phyloP scores from a whole-genome alignment of 139 green algal genomes.

The Chlamydomonas sphaeroides region DNA sequence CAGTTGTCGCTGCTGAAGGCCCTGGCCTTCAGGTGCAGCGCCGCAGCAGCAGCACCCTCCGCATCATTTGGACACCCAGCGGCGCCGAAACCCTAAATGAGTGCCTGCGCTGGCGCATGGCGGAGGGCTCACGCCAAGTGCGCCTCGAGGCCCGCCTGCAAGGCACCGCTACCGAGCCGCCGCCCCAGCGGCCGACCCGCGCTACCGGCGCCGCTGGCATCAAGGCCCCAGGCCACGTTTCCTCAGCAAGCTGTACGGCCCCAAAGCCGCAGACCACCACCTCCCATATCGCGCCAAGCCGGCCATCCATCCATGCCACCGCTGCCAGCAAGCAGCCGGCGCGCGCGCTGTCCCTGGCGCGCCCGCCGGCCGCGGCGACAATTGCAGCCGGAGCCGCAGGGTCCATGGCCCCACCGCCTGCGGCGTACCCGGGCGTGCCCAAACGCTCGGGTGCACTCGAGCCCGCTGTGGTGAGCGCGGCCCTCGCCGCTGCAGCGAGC shows the following conservation, averaged over 20 bases:
- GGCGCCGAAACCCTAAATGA: background rate
- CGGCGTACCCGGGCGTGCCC: background rate
- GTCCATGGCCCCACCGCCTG: no score
- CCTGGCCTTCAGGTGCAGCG: background rate
- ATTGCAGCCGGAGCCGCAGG: no score
- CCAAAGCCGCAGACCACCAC: no score
- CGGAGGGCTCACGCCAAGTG: slow-evolving; percentile 4
- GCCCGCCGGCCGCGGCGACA: background rate
- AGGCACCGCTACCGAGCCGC: background rate
- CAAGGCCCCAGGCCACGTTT: no score
- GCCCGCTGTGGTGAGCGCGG: background rate
- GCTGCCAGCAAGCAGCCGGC: background rate
- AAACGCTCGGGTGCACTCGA: background rate
- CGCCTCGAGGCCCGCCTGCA: slow-evolving; percentile 17
- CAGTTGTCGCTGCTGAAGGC: no score
- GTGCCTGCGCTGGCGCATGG: slow-evolving; percentile 21
- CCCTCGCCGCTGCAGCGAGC: background rate
- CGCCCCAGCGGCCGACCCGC: no score
- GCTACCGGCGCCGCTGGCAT: no score
- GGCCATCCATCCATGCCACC: no score
- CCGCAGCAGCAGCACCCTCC: background rate
- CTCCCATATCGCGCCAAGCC: no score
- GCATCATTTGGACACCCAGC: background rate
- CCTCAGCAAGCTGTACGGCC: no score
- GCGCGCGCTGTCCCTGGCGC: background rate